Percentiles rank a stretch among this genome's conserved stretches.
phyloP scores from a whole-genome alignment of 2,329 filamentous ascomycete genomes.

The Aspergillus sp. region DNA sequence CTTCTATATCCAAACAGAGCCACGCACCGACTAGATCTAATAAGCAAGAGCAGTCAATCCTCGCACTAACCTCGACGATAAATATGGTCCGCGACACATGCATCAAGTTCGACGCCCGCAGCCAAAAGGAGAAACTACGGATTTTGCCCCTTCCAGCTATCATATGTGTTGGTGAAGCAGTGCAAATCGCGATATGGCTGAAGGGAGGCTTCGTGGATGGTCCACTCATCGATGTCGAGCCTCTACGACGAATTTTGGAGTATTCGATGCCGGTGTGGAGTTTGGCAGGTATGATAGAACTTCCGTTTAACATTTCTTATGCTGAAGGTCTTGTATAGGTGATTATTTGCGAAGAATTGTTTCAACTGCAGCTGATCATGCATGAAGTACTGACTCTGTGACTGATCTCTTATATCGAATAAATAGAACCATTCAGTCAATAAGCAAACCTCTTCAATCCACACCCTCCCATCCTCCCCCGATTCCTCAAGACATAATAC shows the following conservation, averaged over 20 bases:
- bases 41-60: background rate
- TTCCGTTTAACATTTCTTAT: background rate
- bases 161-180: constrained; percentile 3
- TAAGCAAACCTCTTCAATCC: too few relatives aligned
- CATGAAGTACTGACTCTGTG: too few relatives aligned
- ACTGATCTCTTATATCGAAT: too few relatives aligned
- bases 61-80: background rate
- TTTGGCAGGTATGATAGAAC: background rate
- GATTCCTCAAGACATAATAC: too few relatives aligned
- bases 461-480: too few relatives aligned
- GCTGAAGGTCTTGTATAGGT: background rate
- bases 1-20: background rate
- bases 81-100: constrained; percentile 11
- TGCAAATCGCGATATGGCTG: background rate
- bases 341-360: background rate
- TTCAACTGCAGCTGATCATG: too few relatives aligned
- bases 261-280: background rate
- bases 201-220: background rate
- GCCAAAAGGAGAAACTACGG: background rate
- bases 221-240: background rate
- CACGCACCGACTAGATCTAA: background rate
- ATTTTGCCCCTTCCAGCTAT: constrained; percentile 9
- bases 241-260: background rate
- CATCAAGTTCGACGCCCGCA: constrained; percentile 2
- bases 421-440: too few relatives aligned